These are phyloP conservation scores for Exobasidium cylindrosporum DNA, from an alignment of 1,284 basidiomycete species.

Conservation along the genomic window DNA sequence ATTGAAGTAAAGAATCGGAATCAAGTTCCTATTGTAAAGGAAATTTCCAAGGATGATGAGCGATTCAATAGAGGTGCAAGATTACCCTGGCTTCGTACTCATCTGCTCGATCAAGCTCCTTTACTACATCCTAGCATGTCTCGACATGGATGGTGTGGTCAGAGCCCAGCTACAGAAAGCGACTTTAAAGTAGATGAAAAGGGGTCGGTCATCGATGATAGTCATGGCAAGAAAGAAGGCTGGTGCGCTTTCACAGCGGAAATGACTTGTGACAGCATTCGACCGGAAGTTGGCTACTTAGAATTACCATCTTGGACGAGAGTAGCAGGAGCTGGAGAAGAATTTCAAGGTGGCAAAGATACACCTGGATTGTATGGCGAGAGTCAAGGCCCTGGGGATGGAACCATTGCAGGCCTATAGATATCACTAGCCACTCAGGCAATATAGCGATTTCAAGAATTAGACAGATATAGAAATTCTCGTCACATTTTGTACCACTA, in stretches of 20 bases:
- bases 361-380: slow-evolving; percentile 3
- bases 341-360: slow-evolving; percentile 32
- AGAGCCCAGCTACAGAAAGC: slow-evolving; percentile 6
- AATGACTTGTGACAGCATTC: slow-evolving; percentile 32
- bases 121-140: slow-evolving; percentile 49
- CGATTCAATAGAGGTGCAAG: not conserved
- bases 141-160: slow-evolving; percentile 21
- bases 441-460: no score
- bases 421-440: no score
- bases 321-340: slow-evolving; percentile 32
- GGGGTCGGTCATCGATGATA: slow-evolving; percentile 13
- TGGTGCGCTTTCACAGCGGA: not conserved
- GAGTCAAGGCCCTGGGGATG: not conserved
- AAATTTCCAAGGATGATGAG: not conserved
- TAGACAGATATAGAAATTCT: no score
- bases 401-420: slow-evolving; percentile 5
- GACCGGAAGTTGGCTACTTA: slow-evolving; percentile 47
- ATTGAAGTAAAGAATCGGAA: slow-evolving; percentile 2
- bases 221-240: slow-evolving; percentile 12
- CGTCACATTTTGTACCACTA: no score
- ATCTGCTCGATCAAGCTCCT: slow-evolving; percentile 38
- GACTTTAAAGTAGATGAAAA: slow-evolving; percentile 19
- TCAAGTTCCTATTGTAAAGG: slow-evolving; percentile 17
- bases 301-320: slow-evolving; percentile 30
- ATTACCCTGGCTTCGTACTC: slow-evolving; percentile 40